Evolutionary conservation across 768 basidiomycete genomes (phyloP).

Genomic region (Rhodotorula diobovata): DNA sequence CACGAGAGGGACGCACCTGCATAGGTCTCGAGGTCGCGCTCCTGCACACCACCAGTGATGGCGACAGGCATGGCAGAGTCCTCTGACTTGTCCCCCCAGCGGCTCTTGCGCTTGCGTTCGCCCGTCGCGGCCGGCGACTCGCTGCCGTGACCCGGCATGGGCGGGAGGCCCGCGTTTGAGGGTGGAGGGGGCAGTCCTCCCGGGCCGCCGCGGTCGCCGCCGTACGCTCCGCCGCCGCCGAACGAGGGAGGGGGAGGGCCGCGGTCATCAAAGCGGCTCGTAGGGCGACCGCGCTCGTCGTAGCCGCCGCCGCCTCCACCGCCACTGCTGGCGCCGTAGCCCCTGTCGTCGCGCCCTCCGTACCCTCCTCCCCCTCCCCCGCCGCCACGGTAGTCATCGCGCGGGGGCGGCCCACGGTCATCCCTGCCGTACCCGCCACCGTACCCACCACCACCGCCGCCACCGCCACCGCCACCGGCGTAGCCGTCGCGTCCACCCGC

Average conservation of each 20-base stretch:
- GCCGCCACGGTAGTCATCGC: not conserved
- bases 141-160: not conserved
- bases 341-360: not conserved
- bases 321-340: not conserved
- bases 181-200: slow-evolving; percentile 9
- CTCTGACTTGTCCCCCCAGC: slow-evolving; percentile 82
- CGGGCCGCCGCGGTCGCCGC: not conserved
- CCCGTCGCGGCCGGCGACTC: slow-evolving; percentile 12
- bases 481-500: slow-evolving; percentile 6
- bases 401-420: not conserved
- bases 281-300: slow-evolving; percentile 25
- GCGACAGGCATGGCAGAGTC: slow-evolving; percentile 91
- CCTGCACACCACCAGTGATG: slow-evolving; percentile 82
- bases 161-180: slow-evolving; percentile 8
- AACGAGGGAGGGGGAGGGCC: not conserved
- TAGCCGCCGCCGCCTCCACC: slow-evolving; percentile 5
- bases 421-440: slow-evolving; percentile 3
- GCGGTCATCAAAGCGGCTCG: slow-evolving; percentile 25
- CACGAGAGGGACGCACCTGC: slow-evolving; percentile 53
- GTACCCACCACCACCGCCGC: not conserved
- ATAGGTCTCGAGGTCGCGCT: slow-evolving; percentile 94
- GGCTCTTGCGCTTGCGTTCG: slow-evolving; percentile 88
- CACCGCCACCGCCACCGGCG: not conserved
- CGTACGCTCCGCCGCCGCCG: not conserved
- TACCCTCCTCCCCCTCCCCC: not conserved